phyloP scores from a whole-genome alignment of 2,329 filamentous ascomycete species.

The Colletotrichum horii region DNA sequence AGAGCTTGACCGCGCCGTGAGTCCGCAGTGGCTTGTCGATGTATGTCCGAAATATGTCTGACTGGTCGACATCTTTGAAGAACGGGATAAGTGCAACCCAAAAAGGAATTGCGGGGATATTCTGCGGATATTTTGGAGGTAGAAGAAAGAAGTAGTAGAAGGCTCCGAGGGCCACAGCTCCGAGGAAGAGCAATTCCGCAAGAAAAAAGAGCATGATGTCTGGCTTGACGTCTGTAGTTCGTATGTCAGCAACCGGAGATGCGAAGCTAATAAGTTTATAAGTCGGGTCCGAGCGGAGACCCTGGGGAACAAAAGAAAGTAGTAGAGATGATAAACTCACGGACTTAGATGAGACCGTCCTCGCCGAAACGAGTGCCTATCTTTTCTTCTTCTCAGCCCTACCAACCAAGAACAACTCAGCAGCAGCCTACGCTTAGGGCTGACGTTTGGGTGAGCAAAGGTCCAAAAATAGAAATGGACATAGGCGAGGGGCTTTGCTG shows the following conservation, averaged over 20 bases:
- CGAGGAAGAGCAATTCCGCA: not conserved
- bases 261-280: not conserved
- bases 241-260: not conserved
- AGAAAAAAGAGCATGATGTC: conserved; percentile 6
- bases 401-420: not conserved
- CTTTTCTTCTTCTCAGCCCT: conserved; percentile 19
- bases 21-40: conserved; percentile 40
- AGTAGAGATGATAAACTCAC: not conserved
- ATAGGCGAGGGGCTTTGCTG: not conserved
- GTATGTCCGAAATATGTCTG: conserved; percentile 42
- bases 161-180: not conserved
- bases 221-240: not conserved
- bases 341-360: not conserved
- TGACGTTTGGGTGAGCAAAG: not conserved
- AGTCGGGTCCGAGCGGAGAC: not conserved
- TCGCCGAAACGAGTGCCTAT: not conserved
- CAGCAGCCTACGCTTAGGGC: not conserved
- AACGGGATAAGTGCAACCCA: conserved; percentile 47
- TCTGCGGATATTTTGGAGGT: conserved; percentile 32
- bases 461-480: not conserved
- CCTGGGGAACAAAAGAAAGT: not conserved
- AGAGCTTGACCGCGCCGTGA: conserved; percentile 53
- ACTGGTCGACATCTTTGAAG: conserved; percentile 46
- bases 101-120: conserved; percentile 48
- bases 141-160: conserved; percentile 23